These are phyloP conservation scores for Pelargonium nanum DNA, from an alignment of 345 rosid genomes.

Conservation along the genomic window DNA sequence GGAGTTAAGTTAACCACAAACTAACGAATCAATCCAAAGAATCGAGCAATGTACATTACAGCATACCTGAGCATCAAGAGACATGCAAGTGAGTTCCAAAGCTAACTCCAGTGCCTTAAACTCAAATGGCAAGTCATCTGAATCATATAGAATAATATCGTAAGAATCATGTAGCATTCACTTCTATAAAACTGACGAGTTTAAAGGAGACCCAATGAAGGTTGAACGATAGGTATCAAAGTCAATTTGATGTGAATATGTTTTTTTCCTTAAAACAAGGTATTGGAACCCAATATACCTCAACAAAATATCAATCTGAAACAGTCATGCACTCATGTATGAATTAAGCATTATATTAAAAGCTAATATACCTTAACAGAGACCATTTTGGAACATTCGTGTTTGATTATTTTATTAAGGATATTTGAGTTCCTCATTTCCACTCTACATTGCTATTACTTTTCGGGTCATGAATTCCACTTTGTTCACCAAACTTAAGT, in stretches of 20 bases:
- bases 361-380: no score
- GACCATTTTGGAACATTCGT: no score
- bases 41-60: conserved; percentile 1
- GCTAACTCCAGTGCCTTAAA: conserved; percentile 90
- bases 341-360: no score
- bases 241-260: neutral
- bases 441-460: neutral
- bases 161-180: conserved; percentile 16
- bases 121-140: conserved; percentile 97
- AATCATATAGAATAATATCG: conserved; percentile 17
- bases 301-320: no score
- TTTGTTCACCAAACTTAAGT: no score
- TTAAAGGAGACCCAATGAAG: no score
- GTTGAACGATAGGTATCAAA: neutral
- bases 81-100: conserved; percentile 77
- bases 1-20: neutral
- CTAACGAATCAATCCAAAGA: neutral
- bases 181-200: conserved; percentile 2
- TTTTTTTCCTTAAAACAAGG: neutral
- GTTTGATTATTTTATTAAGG: neutral
- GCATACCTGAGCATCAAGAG: conserved; percentile 82
- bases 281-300: neutral
- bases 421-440: neutral
- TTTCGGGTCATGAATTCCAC: neutral
- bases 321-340: no score